These are phyloP conservation scores for Linnemannia zychae DNA, from an alignment of 192 early-diverging fungal genomes.

Conservation along the genomic window DNA sequence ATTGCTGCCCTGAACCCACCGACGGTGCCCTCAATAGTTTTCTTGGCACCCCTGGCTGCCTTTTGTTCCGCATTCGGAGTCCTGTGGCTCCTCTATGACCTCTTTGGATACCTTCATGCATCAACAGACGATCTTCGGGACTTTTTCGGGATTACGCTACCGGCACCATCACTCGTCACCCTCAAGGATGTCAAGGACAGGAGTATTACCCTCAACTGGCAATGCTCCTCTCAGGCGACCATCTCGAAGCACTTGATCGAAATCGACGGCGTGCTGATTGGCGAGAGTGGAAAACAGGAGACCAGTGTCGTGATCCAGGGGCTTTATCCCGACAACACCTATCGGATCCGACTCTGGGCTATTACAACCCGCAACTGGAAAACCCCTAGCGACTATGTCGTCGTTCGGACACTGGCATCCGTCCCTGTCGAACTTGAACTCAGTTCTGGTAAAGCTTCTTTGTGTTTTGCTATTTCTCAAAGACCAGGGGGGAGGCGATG, in stretches of 20 bases:
- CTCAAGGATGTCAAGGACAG: conserved; percentile 57
- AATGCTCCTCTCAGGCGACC: conserved; percentile 52
- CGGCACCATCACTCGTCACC: conserved; percentile 49
- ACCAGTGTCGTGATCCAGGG: conserved; percentile 57
- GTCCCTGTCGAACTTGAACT: conserved; percentile 50
- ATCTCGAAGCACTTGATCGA: conserved; percentile 54
- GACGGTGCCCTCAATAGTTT: conserved; percentile 47
- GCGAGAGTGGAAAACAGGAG: conserved; percentile 55
- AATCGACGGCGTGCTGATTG: conserved; percentile 48
- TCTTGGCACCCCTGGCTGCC: conserved; percentile 45
- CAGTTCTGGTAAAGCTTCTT: conserved; percentile 39
- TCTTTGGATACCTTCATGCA: conserved; percentile 54
- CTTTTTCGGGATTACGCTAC: conserved; percentile 51
- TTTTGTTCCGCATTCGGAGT: conserved; percentile 55
- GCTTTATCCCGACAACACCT: conserved; percentile 50
- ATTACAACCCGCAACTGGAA: conserved; percentile 57
- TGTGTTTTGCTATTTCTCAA: neutral
- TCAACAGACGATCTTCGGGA: conserved; percentile 50
- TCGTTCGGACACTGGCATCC: conserved; percentile 43
- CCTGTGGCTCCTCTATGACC: conserved; percentile 48
- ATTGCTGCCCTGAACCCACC: conserved; percentile 46
- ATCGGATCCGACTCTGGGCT: conserved; percentile 52
- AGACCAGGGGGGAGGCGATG: neutral
- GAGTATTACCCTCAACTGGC: conserved; percentile 53
- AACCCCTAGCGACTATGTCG: conserved; percentile 50